Base-by-base conservation (phyloP, 305 asterid species). In the Lippia alba region DNA sequence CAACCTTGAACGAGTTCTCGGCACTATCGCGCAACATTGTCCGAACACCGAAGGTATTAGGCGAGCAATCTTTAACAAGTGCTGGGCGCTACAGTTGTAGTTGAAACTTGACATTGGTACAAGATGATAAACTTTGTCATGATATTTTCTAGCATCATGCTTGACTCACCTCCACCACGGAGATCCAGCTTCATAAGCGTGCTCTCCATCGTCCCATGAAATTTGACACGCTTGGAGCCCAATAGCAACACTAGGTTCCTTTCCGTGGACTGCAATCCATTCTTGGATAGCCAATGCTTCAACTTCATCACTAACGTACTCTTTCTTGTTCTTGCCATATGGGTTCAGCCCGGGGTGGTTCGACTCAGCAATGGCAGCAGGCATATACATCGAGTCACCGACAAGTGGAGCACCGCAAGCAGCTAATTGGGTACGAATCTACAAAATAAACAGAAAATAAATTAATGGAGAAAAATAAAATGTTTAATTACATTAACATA, bases 351-450 rank as follows among this genome's bases (percentile, higher is more conserved):
- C 88, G 1, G 90, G 91, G 67, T 54, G 34, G 53, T 57, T 60
- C 34, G 79, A 73, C 83, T 93, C 92, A 49, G 96, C 83, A 74
- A 86, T 66, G 39, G 89, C 94, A 66, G 96, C 96, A 18, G 92
- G 94, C 94, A 86, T 87, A 45, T 93, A 93, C 96, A 84, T 86
- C 1, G 92, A 80, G 79, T 93, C 97, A 9, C 98, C 98, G 48
- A 93, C 92, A 68, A 93, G 59, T 33, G 98, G 96, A 48, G 97
- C 96, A 18, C 92, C 88, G 64, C 76, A 73, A 61, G 94, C 91
- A 66, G 96, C 97, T 78, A 89, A 72, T 71, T 93, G 98, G 33
- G 83, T 90, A 46, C 96, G 92, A 71, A 93, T 87, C 97, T 91
- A 85, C 80, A 77, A 50, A 56, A 36, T 36, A 36, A 36, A 8